Conservation (phyloP, 305 asterid species). For the Fraxinus nigra region DNA sequence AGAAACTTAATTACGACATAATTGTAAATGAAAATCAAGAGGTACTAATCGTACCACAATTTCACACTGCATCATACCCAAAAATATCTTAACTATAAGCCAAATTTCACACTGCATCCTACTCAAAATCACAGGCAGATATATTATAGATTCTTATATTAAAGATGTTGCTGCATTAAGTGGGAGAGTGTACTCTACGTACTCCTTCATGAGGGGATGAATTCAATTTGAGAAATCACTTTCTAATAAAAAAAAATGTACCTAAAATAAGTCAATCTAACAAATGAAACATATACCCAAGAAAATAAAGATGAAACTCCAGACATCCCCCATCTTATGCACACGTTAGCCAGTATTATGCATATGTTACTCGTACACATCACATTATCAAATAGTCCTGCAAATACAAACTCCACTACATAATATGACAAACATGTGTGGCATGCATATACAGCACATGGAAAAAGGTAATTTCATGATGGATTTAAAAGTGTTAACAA, state of each 20-base stretch:
- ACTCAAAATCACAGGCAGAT: neutral
- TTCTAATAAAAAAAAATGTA: neutral
- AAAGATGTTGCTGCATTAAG: neutral
- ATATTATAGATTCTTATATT: neutral
- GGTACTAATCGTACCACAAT: neutral
- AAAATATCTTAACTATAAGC: neutral
- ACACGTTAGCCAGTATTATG: neutral
- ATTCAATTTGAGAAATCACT: neutral
- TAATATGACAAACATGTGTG: neutral
- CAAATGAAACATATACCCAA: neutral
- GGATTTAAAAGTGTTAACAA: conserved; percentile 3
- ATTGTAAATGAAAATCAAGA: neutral
- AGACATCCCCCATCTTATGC: neutral
- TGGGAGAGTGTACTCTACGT: neutral
- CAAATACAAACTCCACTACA: conserved; percentile 1
- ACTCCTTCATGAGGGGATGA: neutral
- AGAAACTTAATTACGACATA: neutral
- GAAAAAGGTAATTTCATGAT: conserved; percentile 6
- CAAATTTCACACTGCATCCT: neutral
- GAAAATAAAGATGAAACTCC: neutral
- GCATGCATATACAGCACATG: conserved; percentile 1
- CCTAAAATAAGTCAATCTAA: neutral
- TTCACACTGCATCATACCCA: neutral
- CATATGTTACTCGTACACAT: neutral
- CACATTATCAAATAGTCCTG: neutral